Evolutionary conservation across 2,329 filamentous ascomycete genomes (phyloP), one percentile per base, ranked within the genome.

Genomic region (Trichoderma brevicompactum): DNA sequence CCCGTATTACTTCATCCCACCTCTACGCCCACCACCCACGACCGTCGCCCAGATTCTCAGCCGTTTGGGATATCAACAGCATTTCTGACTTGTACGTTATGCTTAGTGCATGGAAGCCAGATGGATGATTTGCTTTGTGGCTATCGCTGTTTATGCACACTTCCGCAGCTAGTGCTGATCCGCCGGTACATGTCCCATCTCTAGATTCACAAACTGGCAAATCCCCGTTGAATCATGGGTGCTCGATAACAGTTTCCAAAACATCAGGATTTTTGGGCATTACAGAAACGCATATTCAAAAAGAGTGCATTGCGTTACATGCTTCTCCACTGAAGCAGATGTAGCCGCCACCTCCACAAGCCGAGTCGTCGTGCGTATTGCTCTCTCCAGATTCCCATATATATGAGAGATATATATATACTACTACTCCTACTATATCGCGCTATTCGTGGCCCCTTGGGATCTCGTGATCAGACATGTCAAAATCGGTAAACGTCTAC

Each of bases 401-500:
- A 28, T 9, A n/a, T 36, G 52, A 15, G 41, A 48, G 19, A 38
- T 38, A 38, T 38, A 38, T 38, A 38, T 10, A 38, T 38, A 36
- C 9, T 5, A 9, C 5, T 36, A 36, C 9, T 5, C 40, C 17
- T 41, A 55, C 23, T 49, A 55, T 41, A 64, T 40, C 50, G 34
- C 43, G 43, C 61, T 48, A 48, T 50, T 48, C 61, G 50, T 64
- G 52, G 52, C 41, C 34, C 61, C 36, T 40, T 17, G 8, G 40
- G 40, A 49, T 64, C 61, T 56, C 61, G 50, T 64, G 61, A 64
- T 56, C 54, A 43, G 13, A 34, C 8, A 43, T 34, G 50, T 41
- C 41, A 56, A 49, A 55, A 36, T 12, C 61, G 61, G 61, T 64
- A 46, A 55, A 10, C 15, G 32, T 41, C 34, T 38, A 17, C 38